These are phyloP conservation scores for Tulasnella sp. DNA, from an alignment of 768 basidiomycete species.

Conservation along the genomic window DNA sequence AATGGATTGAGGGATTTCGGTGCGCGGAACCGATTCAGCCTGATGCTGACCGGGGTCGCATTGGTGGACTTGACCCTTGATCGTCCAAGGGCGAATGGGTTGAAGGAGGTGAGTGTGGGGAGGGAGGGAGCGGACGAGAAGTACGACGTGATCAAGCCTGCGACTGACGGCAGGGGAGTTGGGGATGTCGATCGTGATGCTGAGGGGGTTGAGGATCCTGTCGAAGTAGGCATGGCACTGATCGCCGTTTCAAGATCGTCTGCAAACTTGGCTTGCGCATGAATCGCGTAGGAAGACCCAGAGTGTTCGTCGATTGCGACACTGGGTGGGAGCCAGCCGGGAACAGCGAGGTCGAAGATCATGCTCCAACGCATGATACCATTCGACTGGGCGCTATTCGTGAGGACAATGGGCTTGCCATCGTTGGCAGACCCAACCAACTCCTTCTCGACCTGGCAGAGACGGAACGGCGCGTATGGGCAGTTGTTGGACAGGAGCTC, in stretches of 20 bases:
- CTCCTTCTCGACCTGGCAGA: slow-evolving; percentile 56
- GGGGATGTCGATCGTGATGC: neutral
- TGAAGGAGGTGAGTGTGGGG: slow-evolving; percentile 10
- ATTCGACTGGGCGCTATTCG: slow-evolving; percentile 36
- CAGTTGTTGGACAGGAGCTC: slow-evolving; percentile 54
- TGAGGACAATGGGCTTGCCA: slow-evolving; percentile 45
- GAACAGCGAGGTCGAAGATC: slow-evolving; percentile 70
- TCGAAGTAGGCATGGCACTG: slow-evolving; percentile 16
- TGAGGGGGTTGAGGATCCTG: neutral
- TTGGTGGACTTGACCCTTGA: slow-evolving; percentile 34
- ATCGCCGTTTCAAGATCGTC: slow-evolving; percentile 33
- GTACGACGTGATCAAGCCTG: neutral
- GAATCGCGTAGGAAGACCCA: slow-evolving; percentile 55
- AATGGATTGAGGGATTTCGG: slow-evolving; percentile 12
- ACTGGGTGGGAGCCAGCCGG: slow-evolving; percentile 70
- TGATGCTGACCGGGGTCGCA: slow-evolving; percentile 34
- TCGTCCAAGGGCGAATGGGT: slow-evolving; percentile 40
- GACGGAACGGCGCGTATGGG: slow-evolving; percentile 57
- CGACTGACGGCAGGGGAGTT: neutral
- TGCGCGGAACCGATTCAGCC: slow-evolving; percentile 34
- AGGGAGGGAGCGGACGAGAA: neutral
- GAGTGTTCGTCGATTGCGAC: slow-evolving; percentile 25
- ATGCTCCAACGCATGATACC: slow-evolving; percentile 57
- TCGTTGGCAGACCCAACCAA: slow-evolving; percentile 33
- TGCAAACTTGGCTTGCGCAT: slow-evolving; percentile 52